A percentile compares a stretch with the other conserved stretches of the same genome.
phyloP scores from a whole-genome alignment of 306 rosid species.

The Arachis stenosperma region DNA sequence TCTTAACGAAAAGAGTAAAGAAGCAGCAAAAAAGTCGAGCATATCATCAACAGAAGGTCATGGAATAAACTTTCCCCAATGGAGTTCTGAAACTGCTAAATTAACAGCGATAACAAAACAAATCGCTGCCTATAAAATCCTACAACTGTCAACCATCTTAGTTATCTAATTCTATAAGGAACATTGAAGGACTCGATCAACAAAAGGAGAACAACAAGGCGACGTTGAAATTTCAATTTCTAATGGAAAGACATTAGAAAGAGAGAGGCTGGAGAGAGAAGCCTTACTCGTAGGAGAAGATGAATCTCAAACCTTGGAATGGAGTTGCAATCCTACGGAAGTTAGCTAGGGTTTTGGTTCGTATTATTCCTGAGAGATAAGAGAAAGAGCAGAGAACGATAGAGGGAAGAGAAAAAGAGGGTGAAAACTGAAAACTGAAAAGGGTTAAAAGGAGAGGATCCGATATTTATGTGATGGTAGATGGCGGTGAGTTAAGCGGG shows the following conservation, averaged over 20 bases:
- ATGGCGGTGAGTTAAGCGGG: constrained; percentile 30
- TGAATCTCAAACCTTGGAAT: background rate
- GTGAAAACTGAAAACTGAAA: too few species aligned
- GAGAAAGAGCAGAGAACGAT: background rate
- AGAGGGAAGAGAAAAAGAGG: background rate
- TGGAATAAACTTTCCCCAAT: background rate
- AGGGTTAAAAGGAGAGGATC: background rate
- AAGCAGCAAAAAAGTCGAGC: background rate
- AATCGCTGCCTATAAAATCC: background rate
- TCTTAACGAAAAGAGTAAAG: background rate
- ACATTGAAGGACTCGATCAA: background rate
- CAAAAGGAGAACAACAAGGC: background rate
- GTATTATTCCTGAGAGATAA: background rate
- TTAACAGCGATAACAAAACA: background rate
- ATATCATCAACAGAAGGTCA: background rate
- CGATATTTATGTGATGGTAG: constrained; percentile 4
- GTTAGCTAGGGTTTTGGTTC: constrained; percentile 34
- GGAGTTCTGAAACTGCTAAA: background rate
- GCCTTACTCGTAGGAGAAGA: constrained; percentile 20
- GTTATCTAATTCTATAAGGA: background rate
- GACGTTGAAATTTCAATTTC: background rate
- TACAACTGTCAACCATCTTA: background rate
- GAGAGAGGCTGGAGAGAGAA: background rate
- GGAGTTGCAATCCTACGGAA: constrained; percentile 2
- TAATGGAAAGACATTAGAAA: background rate